Base-by-base conservation (phyloP, 495 filamentous ascomycete species). In the Letharia lupina region DNA sequence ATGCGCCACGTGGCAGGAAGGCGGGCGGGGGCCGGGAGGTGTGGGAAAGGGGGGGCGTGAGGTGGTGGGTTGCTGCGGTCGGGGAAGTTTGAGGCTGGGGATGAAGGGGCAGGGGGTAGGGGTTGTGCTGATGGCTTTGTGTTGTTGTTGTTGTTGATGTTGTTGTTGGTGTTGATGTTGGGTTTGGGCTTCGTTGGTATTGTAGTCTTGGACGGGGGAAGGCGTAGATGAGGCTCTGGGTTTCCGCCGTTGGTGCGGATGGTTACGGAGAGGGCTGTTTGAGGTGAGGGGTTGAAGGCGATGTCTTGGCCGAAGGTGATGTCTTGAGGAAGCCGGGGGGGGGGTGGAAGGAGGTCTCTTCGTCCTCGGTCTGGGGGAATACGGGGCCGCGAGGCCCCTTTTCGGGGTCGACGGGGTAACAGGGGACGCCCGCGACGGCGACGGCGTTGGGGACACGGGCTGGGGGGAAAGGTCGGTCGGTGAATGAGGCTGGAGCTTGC, bases 241-340 rank as follows among this genome's bases (percentile, higher is more conserved):
- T 45, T 45, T 16, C 3, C 16, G 23, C 69, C 68, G 28, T 70
- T 68, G 41, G 69, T 70, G 66, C 73, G 73, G 62, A 75, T 50
- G 33, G 66, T 71, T 13, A 64, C 70, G 65, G 75, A 66, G 33
- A 76, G 69, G 18, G 69, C 69, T 18, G 70, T 73, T 37, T 28
- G 23, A 28, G 60, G 59, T 6, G 69, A 70, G 31, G 74, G 74
- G 65, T 72, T 73, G 67, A 75, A 75, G 42, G 71, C n/a, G 48
- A 75, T 70, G 40, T 76, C 72, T 8, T 68, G 65, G n/a, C n/a
- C n/a, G 67, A 75, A 76, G 42, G 71, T 20, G 48, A 75, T 70
- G 40, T 76, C 72, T 8, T 68, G 65, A 70, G 63, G 15, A 71
- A 69, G 33, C 70, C 69, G 41, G 65, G 61, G 20, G 69, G 69